Conservation (phyloP, 106 monocot genomes). For the Acorus gramineus region DNA sequence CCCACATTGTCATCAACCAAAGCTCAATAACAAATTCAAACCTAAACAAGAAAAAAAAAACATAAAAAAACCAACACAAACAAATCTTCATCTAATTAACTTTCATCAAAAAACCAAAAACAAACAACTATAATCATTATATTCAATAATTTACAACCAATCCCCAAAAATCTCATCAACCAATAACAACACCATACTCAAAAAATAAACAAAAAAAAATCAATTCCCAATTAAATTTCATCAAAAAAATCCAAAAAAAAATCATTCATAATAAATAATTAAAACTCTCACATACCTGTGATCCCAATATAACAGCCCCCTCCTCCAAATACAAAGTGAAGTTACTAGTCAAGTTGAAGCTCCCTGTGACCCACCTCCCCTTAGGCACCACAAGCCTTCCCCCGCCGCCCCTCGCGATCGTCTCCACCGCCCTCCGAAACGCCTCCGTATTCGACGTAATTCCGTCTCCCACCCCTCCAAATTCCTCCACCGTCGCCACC, state of each 20-base stretch:
- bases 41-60: no score
- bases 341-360: slow-evolving; percentile 84
- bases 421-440: slow-evolving; percentile 45
- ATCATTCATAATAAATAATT: background rate
- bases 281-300: slow-evolving; percentile 37
- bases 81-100: no score
- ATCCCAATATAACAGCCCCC: slow-evolving; percentile 75
- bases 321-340: slow-evolving; percentile 81
- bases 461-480: slow-evolving; percentile 80
- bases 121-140: no score
- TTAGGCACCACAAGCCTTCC: slow-evolving; percentile 53
- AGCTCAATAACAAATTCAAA: no score
- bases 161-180: no score
- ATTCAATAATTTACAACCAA: no score
- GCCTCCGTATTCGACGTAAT: slow-evolving; percentile 56
- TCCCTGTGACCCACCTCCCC: slow-evolving; percentile 82
- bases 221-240: background rate
- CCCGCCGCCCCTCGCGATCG: slow-evolving; percentile 35
- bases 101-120: no score
- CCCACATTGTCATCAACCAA: no score
- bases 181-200: no score
- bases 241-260: background rate
- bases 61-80: no score
- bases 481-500: slow-evolving; percentile 36
- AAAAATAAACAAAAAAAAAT: background rate